A percentile compares a stretch with the other conserved stretches of the same genome.
phyloP scores from a whole-genome alignment of 306 rosid species.

The Rosa chinensis region DNA sequence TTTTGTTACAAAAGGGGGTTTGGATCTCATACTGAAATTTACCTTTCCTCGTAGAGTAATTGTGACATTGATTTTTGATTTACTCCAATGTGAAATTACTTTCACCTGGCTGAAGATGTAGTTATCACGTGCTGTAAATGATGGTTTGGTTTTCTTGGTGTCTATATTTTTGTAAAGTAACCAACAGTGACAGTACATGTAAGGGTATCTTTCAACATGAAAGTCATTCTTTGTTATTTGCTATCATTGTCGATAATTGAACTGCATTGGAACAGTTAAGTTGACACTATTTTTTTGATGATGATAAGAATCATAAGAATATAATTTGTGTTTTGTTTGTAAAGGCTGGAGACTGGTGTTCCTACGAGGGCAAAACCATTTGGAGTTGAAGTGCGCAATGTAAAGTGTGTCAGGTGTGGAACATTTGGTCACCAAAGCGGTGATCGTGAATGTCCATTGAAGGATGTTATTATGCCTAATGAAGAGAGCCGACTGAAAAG shows the following conservation, averaged over 20 bases:
- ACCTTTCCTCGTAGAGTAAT: neutral
- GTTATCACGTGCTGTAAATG: neutral
- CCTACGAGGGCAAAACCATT: slow-evolving; percentile 82
- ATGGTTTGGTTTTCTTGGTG: slow-evolving; percentile 2
- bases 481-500: slow-evolving; percentile 88
- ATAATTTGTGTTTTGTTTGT: slow-evolving; percentile 8
- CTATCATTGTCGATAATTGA: neutral
- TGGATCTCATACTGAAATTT: neutral
- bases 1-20: neutral
- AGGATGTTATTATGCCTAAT: slow-evolving; percentile 87
- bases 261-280: neutral
- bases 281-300: neutral
- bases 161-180: neutral
- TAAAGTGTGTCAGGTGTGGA: slow-evolving; percentile 92
- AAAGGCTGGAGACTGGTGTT: slow-evolving; percentile 90
- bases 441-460: slow-evolving; percentile 93
- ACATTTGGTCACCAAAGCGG: slow-evolving; percentile 94
- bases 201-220: neutral
- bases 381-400: slow-evolving; percentile 93
- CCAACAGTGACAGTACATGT: neutral
- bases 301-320: neutral
- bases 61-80: neutral
- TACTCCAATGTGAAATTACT: neutral
- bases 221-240: neutral
- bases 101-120: neutral